Percentiles rank a stretch among this genome's conserved stretches.
Conservation (phyloP, 257 asterid species). For the Prunella vulgaris region DNA sequence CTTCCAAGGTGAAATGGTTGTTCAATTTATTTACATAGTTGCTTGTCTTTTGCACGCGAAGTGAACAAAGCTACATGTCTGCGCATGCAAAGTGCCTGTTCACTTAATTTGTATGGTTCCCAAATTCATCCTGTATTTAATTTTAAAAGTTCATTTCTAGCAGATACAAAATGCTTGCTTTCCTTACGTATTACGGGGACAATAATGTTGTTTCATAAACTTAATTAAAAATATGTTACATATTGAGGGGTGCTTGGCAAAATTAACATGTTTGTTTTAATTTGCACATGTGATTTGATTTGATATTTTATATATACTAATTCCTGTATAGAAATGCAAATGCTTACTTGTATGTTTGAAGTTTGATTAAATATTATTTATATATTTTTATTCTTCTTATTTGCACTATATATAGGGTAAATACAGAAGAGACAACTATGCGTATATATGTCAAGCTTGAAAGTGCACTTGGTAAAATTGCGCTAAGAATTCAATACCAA, state of each 20-base stretch:
- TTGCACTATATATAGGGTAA: not conserved
- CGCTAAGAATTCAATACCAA: no score
- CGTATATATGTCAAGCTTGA: no score
- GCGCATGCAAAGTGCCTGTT: not conserved
- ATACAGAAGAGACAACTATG: no score
- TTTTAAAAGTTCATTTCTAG: no score
- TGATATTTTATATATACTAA: no score
- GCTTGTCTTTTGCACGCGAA: not conserved
- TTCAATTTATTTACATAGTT: no score
- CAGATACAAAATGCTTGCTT: not conserved
- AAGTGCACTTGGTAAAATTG: no score
- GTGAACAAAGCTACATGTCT: no score
- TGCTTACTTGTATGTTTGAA: not conserved
- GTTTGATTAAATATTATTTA: not conserved
- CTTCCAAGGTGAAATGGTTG: no score
- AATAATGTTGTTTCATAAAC: not conserved
- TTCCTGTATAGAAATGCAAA: not conserved
- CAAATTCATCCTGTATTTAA: not conserved
- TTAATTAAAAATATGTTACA: not conserved
- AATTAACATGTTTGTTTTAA: not conserved
- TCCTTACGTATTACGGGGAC: not conserved
- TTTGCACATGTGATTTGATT: not conserved
- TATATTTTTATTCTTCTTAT: no score
- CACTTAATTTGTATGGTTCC: not conserved
- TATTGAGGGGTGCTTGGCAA: not conserved